phyloP scores from a whole-genome alignment of 257 asterid species.

The Capsicum chinense region DNA sequence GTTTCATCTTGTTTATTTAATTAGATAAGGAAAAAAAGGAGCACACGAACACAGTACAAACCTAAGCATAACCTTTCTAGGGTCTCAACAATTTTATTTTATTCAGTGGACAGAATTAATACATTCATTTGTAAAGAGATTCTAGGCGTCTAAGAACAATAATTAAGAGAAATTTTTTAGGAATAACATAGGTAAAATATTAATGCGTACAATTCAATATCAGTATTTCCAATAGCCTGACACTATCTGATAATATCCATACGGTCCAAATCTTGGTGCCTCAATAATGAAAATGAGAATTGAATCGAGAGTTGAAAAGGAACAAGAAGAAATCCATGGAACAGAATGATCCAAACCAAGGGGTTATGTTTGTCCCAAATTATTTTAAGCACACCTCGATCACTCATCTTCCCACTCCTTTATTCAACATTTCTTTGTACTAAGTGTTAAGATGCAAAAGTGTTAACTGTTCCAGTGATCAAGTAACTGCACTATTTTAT shows the following conservation, averaged over 20 bases:
- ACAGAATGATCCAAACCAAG: too few relatives aligned
- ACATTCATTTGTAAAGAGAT: background rate
- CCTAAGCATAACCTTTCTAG: background rate
- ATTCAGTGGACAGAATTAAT: background rate
- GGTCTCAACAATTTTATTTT: background rate
- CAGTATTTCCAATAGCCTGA: background rate
- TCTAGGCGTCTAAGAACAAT: background rate
- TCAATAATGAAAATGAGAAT: background rate
- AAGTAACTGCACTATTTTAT: too few relatives aligned
- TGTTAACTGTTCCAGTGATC: too few relatives aligned
- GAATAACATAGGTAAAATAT: background rate
- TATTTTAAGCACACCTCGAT: too few relatives aligned
- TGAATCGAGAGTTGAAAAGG: too few relatives aligned
- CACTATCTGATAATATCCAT: background rate
- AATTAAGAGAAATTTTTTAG: background rate
- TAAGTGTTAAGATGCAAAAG: too few relatives aligned
- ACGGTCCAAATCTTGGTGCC: background rate
- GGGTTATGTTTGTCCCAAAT: too few relatives aligned
- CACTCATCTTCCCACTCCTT: constrained; percentile 30
- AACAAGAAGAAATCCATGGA: too few relatives aligned
- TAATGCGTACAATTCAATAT: background rate
- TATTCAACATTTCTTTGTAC: constrained; percentile 49
- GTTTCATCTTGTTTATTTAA: too few relatives aligned
- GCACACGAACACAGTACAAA: background rate
- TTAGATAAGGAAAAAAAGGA: too few relatives aligned